Evolutionary conservation across 2,329 filamentous ascomycete genomes (phyloP), one percentile per base, ranked within the genome.

Genomic region (Raffaelea ambrosiae): DNA sequence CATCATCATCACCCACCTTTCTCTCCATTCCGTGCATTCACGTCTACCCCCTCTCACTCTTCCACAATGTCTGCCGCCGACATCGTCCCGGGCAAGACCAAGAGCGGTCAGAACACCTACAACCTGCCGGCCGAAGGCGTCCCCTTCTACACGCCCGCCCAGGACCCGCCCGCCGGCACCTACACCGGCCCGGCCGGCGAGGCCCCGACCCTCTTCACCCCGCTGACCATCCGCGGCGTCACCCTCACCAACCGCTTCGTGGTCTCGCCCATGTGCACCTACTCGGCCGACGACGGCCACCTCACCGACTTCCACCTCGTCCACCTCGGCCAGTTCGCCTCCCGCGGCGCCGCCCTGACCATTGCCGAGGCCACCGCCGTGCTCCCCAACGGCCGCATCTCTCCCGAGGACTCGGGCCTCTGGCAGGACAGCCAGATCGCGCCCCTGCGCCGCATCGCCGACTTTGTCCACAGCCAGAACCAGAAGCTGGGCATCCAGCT

Each of bases 401-500:
- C 86, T 1, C 88, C 88, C 1, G 74, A 90, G 62, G 86, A 91
- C 61, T 67, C 71, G 13, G 88, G 90, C 1, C 67, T 96, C 8
- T 96, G 89, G 90, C 74, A 84, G 53, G 90, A 95, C 63, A 80
- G 76, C 31, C 90, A 96, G 63, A 83, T 90, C 51, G 82, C 76
- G 53, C 81, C 83, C 0, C 67, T 94, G 49, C 77, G 74, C 60
- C 76, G 77, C 50, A 76, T 91, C 41, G 78, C 83, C 33, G 86
- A 94, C 52, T 94, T 89, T 53, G 79, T 84, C 3, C 88, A 94
- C 68, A 80, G 77, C 22, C 89, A 95, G 65, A 76, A 74, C 60
- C 82, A 88, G 59, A 80, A 85, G 54, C 80, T 87, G 46, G 88
- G 78, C 45, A 83, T 95, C 52, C 89, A 95, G 68, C 73, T 95